Evolutionary conservation across 148 eudicot species (phyloP).

Genomic region (Diospyros kaki): DNA sequence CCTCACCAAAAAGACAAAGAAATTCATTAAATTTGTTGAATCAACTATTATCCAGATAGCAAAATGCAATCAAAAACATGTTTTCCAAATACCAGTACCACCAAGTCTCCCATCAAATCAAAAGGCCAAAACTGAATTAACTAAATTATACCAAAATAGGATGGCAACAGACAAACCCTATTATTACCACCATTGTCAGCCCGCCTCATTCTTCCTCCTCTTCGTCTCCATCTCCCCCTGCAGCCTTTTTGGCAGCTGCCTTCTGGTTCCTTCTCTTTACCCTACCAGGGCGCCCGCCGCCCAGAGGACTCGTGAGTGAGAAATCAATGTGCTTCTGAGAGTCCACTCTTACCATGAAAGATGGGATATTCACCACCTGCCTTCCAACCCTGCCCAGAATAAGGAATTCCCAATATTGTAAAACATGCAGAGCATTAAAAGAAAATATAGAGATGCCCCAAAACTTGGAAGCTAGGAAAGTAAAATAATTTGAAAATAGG

Average conservation of each 20-base stretch:
- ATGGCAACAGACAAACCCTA: background rate
- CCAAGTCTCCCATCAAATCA: too few relatives aligned
- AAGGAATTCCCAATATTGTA: slow-evolving; percentile 4
- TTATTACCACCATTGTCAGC: background rate
- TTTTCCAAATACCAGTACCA: too few relatives aligned
- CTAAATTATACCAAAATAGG: slow-evolving; percentile 2
- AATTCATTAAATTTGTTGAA: too few relatives aligned
- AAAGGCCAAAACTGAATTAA: background rate
- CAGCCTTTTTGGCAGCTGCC: slow-evolving; percentile 38
- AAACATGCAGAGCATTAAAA: background rate
- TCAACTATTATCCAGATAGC: too few relatives aligned
- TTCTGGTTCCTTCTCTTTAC: slow-evolving; percentile 46
- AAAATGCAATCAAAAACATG: too few relatives aligned
- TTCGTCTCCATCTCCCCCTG: slow-evolving; percentile 40
- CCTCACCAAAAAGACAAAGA: too few relatives aligned
- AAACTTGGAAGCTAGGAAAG: background rate
- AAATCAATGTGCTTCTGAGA: slow-evolving; percentile 39
- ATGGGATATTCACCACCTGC: slow-evolving; percentile 39
- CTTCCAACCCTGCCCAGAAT: slow-evolving; percentile 33
- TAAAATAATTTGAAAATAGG: background rate
- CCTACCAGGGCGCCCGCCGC: slow-evolving; percentile 44
- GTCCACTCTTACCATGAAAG: slow-evolving; percentile 43
- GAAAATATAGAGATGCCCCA: background rate
- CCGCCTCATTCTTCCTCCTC: slow-evolving; percentile 34
- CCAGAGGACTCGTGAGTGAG: slow-evolving; percentile 39